Percentiles rank a stretch among this genome's conserved stretches.
These are phyloP conservation scores for Straminergon stramineum DNA, from an alignment of 225 moss, liverwort and hornwort genomes.

Conservation along the genomic window DNA sequence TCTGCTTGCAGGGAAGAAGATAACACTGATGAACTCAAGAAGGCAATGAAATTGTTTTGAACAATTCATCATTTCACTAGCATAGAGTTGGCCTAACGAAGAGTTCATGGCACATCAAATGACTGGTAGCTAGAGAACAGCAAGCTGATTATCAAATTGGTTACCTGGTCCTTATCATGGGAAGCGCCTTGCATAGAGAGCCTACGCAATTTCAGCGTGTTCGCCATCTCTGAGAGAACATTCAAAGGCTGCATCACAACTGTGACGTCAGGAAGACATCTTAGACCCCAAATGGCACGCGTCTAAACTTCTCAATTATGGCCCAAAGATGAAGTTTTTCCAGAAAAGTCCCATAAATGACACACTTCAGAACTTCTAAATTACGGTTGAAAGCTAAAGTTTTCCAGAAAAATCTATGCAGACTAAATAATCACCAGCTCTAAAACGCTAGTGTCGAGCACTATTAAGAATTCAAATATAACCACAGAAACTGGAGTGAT, in stretches of 20 bases:
- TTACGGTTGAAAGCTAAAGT: not conserved
- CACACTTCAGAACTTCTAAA: not conserved
- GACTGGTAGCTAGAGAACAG: not conserved
- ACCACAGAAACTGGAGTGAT: not conserved
- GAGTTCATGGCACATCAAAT: not conserved
- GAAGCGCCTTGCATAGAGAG: constrained; percentile 85
- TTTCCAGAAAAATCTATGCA: not conserved
- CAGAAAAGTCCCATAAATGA: not conserved
- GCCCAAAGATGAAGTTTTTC: not conserved
- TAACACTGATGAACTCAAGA: not conserved
- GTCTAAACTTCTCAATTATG: not conserved
- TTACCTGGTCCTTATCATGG: constrained; percentile 56
- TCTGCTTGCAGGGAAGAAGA: not conserved
- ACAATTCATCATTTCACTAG: not conserved
- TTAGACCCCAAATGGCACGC: not conserved
- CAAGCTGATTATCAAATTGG: not conserved
- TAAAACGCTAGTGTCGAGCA: not conserved
- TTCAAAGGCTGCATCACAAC: constrained; percentile 57
- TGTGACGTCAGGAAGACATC: not conserved
- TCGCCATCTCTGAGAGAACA: constrained; percentile 90
- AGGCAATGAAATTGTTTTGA: not conserved
- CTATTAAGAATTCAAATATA: not conserved
- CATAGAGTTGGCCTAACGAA: not conserved
- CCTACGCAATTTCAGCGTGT: constrained; percentile 79
- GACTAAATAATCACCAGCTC: not conserved